phyloP scores from a whole-genome alignment of 495 filamentous ascomycete species.

The Aspergillus carlsbadensis region DNA sequence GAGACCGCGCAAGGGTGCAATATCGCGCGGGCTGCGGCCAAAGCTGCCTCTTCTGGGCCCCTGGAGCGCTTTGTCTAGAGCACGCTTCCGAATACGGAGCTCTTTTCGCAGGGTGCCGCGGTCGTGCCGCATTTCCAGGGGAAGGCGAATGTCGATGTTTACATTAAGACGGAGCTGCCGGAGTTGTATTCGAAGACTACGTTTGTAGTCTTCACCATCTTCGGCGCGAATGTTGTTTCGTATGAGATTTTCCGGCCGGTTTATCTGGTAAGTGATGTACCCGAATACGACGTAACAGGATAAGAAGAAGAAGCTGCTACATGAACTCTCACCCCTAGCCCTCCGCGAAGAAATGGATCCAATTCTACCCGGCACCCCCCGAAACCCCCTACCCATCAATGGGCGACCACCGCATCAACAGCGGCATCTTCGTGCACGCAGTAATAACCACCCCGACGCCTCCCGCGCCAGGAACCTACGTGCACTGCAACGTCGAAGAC shows the following conservation, averaged over 20 bases:
- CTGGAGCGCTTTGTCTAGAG: conserved; percentile 50
- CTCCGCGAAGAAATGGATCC: background rate
- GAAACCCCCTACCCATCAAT: background rate
- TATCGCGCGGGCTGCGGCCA: too few species aligned
- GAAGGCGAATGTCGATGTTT: conserved; percentile 27
- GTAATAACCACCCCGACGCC: background rate
- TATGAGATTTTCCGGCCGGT: background rate
- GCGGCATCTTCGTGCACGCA: background rate
- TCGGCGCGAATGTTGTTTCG: background rate
- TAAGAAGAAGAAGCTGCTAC: background rate
- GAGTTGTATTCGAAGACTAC: conserved; percentile 2
- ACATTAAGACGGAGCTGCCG: conserved; percentile 21
- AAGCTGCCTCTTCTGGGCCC: conserved; percentile 31
- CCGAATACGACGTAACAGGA: too few species aligned
- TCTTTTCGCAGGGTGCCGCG: conserved; percentile 16
- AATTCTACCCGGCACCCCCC: background rate
- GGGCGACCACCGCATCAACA: background rate
- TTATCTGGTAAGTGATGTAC: background rate
- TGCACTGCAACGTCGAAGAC: background rate
- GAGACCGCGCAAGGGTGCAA: conserved; percentile 31
- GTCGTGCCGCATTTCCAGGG: conserved; percentile 27
- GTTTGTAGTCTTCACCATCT: background rate
- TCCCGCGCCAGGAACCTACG: background rate
- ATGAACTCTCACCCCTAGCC: too few species aligned
- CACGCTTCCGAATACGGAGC: conserved; percentile 34